Evolutionary conservation across 208 protist species (phyloP).

Genomic region (Trypanosoma rangeli): DNA sequence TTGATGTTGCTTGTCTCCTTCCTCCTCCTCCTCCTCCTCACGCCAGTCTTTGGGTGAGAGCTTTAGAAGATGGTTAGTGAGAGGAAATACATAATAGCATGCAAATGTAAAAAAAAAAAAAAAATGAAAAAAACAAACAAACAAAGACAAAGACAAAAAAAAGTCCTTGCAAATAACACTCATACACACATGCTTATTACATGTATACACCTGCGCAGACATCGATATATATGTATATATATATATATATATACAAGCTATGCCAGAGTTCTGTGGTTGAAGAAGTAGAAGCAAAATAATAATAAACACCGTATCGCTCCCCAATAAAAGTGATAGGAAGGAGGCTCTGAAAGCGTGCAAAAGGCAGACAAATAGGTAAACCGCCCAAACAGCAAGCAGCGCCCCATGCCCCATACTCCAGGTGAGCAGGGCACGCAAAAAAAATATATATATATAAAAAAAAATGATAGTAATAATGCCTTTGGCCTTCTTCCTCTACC

Average conservation of each 20-base stretch:
- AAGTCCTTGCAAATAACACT: background rate
- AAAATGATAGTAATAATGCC: too few relatives aligned
- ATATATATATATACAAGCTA: background rate
- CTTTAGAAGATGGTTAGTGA: too few relatives aligned
- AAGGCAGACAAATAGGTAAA: background rate
- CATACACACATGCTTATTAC: background rate
- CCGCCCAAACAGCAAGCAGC: background rate
- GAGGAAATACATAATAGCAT: too few relatives aligned
- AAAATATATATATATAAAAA: too few relatives aligned
- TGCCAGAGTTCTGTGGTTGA: conserved; percentile 1
- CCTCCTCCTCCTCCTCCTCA: background rate
- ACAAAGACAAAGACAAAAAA: background rate
- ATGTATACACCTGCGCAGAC: too few relatives aligned
- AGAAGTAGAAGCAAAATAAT: background rate
- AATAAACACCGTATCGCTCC: background rate
- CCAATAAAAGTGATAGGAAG: background rate
- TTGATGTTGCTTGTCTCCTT: background rate
- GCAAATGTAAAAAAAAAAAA: conserved; percentile 21
- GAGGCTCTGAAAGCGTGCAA: background rate
- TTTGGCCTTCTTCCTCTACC: background rate
- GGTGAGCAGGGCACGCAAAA: background rate
- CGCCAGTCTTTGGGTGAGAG: background rate
- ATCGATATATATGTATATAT: too few relatives aligned
- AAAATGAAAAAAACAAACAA: conserved; percentile 11
- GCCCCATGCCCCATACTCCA: background rate